These are phyloP conservation scores for Gossypium anomalum DNA, from an alignment of 345 rosid species.

Conservation along the genomic window DNA sequence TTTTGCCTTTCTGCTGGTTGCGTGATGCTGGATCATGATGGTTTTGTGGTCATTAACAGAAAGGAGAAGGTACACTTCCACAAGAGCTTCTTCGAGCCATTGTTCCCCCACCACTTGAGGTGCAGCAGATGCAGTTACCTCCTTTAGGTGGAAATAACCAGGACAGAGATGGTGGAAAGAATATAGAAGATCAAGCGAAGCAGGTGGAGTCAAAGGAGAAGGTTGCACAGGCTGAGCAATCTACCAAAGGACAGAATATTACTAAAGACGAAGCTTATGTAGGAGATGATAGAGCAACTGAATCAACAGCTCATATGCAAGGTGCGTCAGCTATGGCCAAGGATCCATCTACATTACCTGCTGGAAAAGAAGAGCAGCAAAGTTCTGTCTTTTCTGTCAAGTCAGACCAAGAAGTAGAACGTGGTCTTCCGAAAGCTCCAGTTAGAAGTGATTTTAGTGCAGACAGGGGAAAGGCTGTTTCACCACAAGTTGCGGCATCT, in stretches of 20 bases:
- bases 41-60: slow-evolving; percentile 43
- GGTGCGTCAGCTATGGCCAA: slow-evolving; percentile 41
- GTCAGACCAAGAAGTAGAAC: slow-evolving; percentile 73
- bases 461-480: slow-evolving; percentile 76
- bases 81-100: slow-evolving; percentile 94
- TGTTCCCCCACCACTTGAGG: slow-evolving; percentile 81
- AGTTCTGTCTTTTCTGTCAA: slow-evolving; percentile 45
- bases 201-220: slow-evolving; percentile 53
- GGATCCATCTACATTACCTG: slow-evolving; percentile 42
- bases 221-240: slow-evolving; percentile 43
- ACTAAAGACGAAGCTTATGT: slow-evolving; percentile 57
- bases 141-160: slow-evolving; percentile 54
- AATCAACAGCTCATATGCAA: slow-evolving; percentile 41
- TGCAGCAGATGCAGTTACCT: slow-evolving; percentile 48
- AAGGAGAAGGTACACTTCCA: slow-evolving; percentile 93
- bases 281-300: slow-evolving; percentile 57
- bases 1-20: background rate
- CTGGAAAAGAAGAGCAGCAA: slow-evolving; percentile 76
- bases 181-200: slow-evolving; percentile 52
- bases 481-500: slow-evolving; percentile 40
- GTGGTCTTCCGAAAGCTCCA: slow-evolving; percentile 48
- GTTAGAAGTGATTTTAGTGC: slow-evolving; percentile 49
- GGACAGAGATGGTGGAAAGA: slow-evolving; percentile 56
- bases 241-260: slow-evolving; percentile 38
- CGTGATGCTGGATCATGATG: background rate